These are phyloP conservation scores for Pseudogymnoascus sp. DNA, from an alignment of 2,329 filamentous ascomycete species.

Conservation along the genomic window DNA sequence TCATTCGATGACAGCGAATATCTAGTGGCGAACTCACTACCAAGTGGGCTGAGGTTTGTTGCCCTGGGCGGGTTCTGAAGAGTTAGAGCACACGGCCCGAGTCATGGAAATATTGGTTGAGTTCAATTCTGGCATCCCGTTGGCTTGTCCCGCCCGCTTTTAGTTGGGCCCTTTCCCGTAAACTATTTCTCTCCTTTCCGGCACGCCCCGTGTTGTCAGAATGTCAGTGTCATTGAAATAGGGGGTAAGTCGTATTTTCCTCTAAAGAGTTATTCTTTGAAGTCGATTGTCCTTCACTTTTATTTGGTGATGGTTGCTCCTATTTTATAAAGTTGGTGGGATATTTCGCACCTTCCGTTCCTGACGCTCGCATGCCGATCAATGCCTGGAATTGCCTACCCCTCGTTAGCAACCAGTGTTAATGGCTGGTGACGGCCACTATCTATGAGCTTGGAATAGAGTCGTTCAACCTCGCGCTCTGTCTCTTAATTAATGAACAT, in stretches of 20 bases:
- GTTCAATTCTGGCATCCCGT: neutral
- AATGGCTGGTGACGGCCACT: neutral
- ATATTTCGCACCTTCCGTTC: neutral
- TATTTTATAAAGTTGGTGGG: neutral
- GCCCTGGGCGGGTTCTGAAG: neutral
- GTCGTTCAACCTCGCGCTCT: neutral
- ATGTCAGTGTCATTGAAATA: neutral
- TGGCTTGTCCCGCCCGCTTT: conserved; percentile 1
- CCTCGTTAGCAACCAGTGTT: neutral
- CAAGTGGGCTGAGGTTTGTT: neutral
- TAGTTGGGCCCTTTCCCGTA: neutral
- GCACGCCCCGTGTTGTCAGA: neutral
- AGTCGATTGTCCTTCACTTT: neutral
- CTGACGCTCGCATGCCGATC: neutral
- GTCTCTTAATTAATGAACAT: neutral
- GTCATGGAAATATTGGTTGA: neutral
- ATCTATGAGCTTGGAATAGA: neutral
- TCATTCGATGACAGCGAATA: neutral
- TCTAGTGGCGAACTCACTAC: neutral
- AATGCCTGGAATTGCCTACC: neutral
- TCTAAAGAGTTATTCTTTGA: neutral
- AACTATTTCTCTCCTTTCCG: neutral
- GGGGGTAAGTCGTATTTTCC: neutral
- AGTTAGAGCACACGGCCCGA: neutral
- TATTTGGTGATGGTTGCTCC: neutral